Evolutionary conservation across 805 yeast genomes (phyloP), one percentile per base, ranked within the genome.

Genomic region (Saturnispora mendoncae): DNA sequence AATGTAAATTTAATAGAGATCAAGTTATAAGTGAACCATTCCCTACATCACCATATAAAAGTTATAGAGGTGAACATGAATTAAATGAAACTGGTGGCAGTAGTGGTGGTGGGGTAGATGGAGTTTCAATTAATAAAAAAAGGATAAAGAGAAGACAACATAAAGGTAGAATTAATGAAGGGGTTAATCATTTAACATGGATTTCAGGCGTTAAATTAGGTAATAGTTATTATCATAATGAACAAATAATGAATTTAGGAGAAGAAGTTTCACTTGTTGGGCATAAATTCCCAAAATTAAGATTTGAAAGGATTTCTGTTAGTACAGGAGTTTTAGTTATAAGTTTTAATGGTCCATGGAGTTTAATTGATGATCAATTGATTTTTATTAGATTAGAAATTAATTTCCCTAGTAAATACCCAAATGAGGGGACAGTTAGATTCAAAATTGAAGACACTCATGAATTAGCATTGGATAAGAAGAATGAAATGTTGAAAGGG

Each of bases 191-290:
- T 54, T 64, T 90, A 46, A 79, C 82, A 48, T 90, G 97, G 97
- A 78, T 94, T 29, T 80, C 96, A 0, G 97, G 97, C 39, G 94
- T 90, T 6, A 69, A 87, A 43, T 75, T 90, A 48, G 85, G 85
- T 1, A 64, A 68, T 32, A 57, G 74, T 7, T 73, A 72, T 4
- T 62, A 65, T 42, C 50, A 51, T 20, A 49, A 51, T 33, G 41
- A 42, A 25, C 64, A 61, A 48, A 74, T 78, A 0, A 63, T 79
- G 19, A 86, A 85, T 53, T 60, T 90, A 20, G 96, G 95, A 6
- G 96, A 88, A 58, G 98, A 90, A 58, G 87, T 92, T 2, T 81
- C 94, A 48, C 67, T 75, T 14, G 86, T 87, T 6, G 94, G 95
- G 2, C 87, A 81, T 51, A 84, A 84, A 51, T 87, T 88, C 56